Evolutionary conservation across 768 basidiomycete species (phyloP).

Genomic region (Sarcodon sp.): DNA sequence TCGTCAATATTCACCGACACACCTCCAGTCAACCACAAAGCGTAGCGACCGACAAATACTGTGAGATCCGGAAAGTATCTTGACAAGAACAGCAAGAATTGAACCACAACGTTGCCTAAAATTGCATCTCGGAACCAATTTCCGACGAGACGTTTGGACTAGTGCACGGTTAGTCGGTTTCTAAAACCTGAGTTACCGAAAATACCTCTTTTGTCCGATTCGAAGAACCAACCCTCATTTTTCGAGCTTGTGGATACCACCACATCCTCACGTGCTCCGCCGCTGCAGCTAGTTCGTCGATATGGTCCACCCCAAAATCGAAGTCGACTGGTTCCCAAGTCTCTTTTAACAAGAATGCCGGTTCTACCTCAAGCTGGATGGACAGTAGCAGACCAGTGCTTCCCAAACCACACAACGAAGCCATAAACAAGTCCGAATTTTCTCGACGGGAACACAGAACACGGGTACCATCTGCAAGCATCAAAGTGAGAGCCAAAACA

Average conservation of each 20-base stretch:
- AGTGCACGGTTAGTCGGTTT: conserved; percentile 1
- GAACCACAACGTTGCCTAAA: conserved; percentile 70
- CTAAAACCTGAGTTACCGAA: conserved; percentile 2
- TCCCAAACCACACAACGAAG: conserved; percentile 86
- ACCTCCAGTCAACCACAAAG: conserved; percentile 52
- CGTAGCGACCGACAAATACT: conserved; percentile 45
- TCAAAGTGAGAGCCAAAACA: conserved; percentile 61
- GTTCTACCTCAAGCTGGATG: conserved; percentile 68
- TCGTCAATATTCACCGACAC: conserved; percentile 57
- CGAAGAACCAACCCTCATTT: conserved; percentile 57
- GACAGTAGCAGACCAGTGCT: conserved; percentile 79
- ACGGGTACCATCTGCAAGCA: conserved; percentile 64
- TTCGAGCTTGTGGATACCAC: conserved; percentile 84
- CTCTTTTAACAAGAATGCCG: conserved; percentile 73
- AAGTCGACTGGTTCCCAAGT: conserved; percentile 49
- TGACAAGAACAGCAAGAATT: conserved; percentile 71
- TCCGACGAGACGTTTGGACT: conserved; percentile 39
- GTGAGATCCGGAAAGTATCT: conserved; percentile 54
- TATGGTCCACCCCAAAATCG: conserved; percentile 39
- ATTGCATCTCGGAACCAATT: conserved; percentile 63
- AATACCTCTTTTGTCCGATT: conserved; percentile 71
- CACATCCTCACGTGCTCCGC: conserved; percentile 87
- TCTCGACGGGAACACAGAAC: conserved; percentile 54
- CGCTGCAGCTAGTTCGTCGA: conserved; percentile 44
- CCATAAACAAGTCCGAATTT: conserved; percentile 68